A percentile compares a stretch with the other conserved stretches of the same genome.
These are phyloP conservation scores for Umbelopsis isabellina DNA, from an alignment of 192 early-diverging fungal species.

Conservation along the genomic window DNA sequence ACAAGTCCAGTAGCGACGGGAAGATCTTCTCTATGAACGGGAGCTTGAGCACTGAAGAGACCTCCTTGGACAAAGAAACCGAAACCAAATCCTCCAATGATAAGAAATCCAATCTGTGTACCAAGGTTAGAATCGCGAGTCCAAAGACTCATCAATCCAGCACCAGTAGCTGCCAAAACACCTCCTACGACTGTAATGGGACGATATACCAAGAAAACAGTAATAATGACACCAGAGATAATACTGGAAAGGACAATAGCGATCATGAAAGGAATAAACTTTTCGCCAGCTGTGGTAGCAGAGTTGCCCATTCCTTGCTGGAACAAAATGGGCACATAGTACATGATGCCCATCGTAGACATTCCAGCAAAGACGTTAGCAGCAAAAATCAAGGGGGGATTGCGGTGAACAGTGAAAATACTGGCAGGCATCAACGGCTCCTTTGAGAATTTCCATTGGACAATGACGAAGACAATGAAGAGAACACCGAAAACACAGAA, in stretches of 20 bases:
- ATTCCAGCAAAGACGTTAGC: conserved; percentile 37
- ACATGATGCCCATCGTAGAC: conserved; percentile 53
- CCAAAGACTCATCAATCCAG: conserved; percentile 60
- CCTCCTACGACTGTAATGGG: conserved; percentile 67
- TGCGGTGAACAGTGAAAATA: conserved; percentile 59
- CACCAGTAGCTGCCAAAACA: conserved; percentile 59
- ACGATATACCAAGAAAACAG: conserved; percentile 61
- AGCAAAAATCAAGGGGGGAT: conserved; percentile 39
- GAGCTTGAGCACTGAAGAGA: conserved; percentile 32
- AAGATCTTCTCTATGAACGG: conserved; percentile 1
- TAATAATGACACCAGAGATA: conserved; percentile 61
- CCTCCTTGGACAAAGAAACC: conserved; percentile 68
- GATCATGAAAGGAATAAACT: conserved; percentile 74
- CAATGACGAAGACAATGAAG: conserved; percentile 54
- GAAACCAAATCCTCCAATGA: conserved; percentile 66
- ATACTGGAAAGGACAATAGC: conserved; percentile 64
- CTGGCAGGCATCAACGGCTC: conserved; percentile 73
- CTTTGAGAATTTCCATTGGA: conserved; percentile 65
- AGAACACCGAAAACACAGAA: conserved; percentile 53
- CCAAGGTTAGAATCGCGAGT: conserved; percentile 45
- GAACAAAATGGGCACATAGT: conserved; percentile 75
- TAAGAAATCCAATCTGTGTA: conserved; percentile 62
- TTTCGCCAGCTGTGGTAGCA: conserved; percentile 73
- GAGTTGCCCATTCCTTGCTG: conserved; percentile 68
- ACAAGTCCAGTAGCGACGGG: background rate